These are phyloP conservation scores for Fomes fomentarius DNA, from an alignment of 1,284 basidiomycete genomes.

Conservation along the genomic window DNA sequence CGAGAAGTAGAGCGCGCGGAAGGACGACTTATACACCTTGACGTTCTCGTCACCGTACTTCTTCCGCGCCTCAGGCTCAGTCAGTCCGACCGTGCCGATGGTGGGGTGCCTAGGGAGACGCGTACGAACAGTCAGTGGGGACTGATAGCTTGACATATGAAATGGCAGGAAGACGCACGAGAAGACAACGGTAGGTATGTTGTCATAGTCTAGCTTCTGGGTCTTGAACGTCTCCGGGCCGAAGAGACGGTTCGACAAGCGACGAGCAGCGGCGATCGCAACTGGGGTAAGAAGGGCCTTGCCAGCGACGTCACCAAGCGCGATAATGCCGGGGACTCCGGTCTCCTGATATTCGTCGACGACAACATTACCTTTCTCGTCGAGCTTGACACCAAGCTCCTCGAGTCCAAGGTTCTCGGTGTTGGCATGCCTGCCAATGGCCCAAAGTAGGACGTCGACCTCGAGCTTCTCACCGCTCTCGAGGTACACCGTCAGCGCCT, in stretches of 20 bases:
- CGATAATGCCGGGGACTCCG: slow-evolving; percentile 71
- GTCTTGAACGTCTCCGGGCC: slow-evolving; percentile 84
- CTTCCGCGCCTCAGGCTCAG: slow-evolving; percentile 87
- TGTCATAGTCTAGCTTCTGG: slow-evolving; percentile 88
- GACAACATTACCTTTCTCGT: slow-evolving; percentile 80
- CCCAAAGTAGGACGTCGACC: slow-evolving; percentile 92
- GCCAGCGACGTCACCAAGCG: slow-evolving; percentile 93
- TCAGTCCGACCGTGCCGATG: slow-evolving; percentile 90
- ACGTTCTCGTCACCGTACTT: slow-evolving; percentile 86
- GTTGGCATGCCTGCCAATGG: slow-evolving; percentile 87
- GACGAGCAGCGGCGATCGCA: slow-evolving; percentile 93
- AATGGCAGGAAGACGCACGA: slow-evolving; percentile 60
- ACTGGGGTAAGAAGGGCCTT: slow-evolving; percentile 97
- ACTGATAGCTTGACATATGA: background rate
- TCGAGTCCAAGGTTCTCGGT: slow-evolving; percentile 84
- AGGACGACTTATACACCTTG: slow-evolving; percentile 87
- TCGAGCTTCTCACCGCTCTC: slow-evolving; percentile 78
- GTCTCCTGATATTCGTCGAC: slow-evolving; percentile 95
- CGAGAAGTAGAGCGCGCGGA: slow-evolving; percentile 87
- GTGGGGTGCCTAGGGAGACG: slow-evolving; percentile 95
- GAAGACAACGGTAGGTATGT: slow-evolving; percentile 95
- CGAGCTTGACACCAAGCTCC: slow-evolving; percentile 75
- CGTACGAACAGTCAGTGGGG: too few species aligned
- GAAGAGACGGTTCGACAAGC: slow-evolving; percentile 89
- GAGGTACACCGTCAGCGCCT: slow-evolving; percentile 70